Conservation (phyloP, 768 basidiomycete species). For the Mycena olivaceomarginata region DNA sequence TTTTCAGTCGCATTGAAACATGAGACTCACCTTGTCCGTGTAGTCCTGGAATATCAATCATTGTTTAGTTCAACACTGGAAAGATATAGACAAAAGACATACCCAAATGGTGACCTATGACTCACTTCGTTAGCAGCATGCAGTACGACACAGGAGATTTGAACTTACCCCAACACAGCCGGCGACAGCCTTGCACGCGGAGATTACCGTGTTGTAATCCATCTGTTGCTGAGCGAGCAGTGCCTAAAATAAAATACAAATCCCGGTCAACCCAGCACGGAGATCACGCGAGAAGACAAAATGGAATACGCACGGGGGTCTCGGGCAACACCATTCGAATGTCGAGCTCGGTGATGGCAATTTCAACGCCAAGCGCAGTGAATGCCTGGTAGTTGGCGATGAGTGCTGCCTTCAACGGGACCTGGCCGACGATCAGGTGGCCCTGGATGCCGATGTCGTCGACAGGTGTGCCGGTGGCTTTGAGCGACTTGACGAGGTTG, state of each 20-base stretch:
- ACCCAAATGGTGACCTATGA: background rate
- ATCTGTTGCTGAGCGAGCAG: conserved; percentile 68
- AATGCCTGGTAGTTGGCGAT: conserved; percentile 70
- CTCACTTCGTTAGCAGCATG: conserved; percentile 51
- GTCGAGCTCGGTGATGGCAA: conserved; percentile 82
- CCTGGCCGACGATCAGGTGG: conserved; percentile 75
- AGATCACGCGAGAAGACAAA: too few relatives aligned
- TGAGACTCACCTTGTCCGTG: background rate
- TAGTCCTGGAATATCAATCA: background rate
- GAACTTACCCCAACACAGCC: conserved; percentile 62
- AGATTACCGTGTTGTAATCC: conserved; percentile 75
- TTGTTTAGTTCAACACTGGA: background rate
- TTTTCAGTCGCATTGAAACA: background rate
- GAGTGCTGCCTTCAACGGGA: conserved; percentile 64
- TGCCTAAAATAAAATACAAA: too few relatives aligned
- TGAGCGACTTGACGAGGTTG: conserved; percentile 63
- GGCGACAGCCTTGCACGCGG: conserved; percentile 67
- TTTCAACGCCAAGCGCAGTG: conserved; percentile 77
- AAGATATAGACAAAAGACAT: background rate
- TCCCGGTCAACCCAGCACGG: too few relatives aligned
- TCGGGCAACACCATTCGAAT: conserved; percentile 74
- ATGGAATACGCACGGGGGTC: too few relatives aligned
- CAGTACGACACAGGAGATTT: conserved; percentile 3
- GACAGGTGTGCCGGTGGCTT: conserved; percentile 61
- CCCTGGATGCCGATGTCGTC: conserved; percentile 75